These are phyloP conservation scores for Rhynchospora tenuis DNA, from an alignment of 176 grass and related monocot species.

Conservation along the genomic window DNA sequence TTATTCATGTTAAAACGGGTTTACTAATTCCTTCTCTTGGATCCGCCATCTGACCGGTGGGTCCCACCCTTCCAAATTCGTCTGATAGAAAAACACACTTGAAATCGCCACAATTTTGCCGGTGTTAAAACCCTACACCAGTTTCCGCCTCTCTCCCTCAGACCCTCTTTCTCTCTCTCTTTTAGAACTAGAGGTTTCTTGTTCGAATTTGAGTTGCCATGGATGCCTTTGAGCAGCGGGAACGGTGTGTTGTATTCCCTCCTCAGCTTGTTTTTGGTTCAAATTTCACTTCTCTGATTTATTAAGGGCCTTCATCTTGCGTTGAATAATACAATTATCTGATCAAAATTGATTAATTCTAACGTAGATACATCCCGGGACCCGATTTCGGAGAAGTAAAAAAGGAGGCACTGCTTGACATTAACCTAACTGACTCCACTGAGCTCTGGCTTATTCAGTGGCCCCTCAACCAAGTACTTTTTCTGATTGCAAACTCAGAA, in stretches of 20 bases:
- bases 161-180: background rate
- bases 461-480: slow-evolving; percentile 54
- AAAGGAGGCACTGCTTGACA: slow-evolving; percentile 33
- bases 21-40: background rate
- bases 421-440: slow-evolving; percentile 42
- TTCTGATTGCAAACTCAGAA: background rate
- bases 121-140: slow-evolving; percentile 4
- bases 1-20: background rate
- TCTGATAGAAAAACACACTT: too few species aligned
- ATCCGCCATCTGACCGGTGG: background rate
- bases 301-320: background rate
- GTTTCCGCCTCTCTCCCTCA: background rate
- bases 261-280: background rate
- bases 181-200: background rate
- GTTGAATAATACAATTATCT: background rate
- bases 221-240: background rate
- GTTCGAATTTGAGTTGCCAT: background rate
- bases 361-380: slow-evolving; percentile 56
- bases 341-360: background rate
- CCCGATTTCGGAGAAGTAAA: slow-evolving; percentile 32
- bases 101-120: too few species aligned
- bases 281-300: background rate
- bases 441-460: slow-evolving; percentile 90
- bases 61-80: too few species aligned
- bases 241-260: background rate